These are phyloP conservation scores for Amanita subjunquillea DNA, from an alignment of 768 basidiomycete species.

Conservation along the genomic window DNA sequence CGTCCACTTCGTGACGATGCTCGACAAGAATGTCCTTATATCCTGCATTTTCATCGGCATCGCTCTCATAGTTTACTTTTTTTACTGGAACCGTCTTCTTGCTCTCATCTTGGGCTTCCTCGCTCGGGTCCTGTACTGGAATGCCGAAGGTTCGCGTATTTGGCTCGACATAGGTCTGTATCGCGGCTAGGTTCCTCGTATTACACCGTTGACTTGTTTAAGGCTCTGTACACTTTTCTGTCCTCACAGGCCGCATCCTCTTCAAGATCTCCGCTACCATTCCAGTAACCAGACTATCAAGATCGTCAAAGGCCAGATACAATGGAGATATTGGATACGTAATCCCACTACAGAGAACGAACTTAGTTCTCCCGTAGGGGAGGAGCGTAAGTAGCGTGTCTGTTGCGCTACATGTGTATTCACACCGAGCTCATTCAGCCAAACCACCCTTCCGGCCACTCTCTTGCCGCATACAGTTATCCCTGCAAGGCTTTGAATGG, in stretches of 20 bases:
- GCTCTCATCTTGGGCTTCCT: conserved; percentile 55
- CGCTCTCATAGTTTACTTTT: conserved; percentile 62
- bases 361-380: conserved; percentile 36
- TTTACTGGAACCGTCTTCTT: conserved; percentile 87
- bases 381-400: conserved; percentile 35
- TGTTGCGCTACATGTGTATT: background rate
- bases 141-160: conserved; percentile 58
- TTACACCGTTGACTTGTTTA: conserved; percentile 2
- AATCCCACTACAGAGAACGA: conserved; percentile 70
- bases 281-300: conserved; percentile 87
- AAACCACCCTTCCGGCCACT: conserved; percentile 26
- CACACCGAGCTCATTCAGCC: conserved; percentile 15
- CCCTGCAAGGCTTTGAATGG: conserved; percentile 84
- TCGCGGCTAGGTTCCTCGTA: conserved; percentile 8
- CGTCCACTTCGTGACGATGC: conserved; percentile 25
- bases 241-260: conserved; percentile 78
- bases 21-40: conserved; percentile 50
- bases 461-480: conserved; percentile 75
- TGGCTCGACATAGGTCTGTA: conserved; percentile 73
- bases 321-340: conserved; percentile 94
- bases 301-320: conserved; percentile 74
- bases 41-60: conserved; percentile 49
- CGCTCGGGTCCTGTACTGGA: conserved; percentile 73
- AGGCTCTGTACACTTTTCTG: conserved; percentile 91
- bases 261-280: conserved; percentile 85